Conservation (phyloP, 441 rosid genomes). For the Cnidoscolus chayamansa region DNA sequence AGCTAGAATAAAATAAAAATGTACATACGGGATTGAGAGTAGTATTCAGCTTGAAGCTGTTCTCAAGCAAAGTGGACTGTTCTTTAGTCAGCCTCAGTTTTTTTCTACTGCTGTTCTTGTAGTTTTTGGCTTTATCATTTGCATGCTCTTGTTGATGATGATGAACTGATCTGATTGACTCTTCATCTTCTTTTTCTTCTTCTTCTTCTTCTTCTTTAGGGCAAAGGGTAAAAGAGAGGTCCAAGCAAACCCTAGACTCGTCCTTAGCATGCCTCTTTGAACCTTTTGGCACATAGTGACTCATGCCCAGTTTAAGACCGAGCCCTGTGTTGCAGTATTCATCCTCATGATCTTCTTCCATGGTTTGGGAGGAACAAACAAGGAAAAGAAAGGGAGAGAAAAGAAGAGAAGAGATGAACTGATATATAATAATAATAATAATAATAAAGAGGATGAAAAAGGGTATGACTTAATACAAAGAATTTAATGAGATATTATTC, state of each 20-base stretch:
- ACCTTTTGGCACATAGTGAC: constrained; percentile 2
- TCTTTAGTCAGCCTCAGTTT: constrained; percentile 46
- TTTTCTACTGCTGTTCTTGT: constrained; percentile 28
- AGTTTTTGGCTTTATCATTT: background rate
- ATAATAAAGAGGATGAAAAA: background rate
- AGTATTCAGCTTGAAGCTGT: constrained; percentile 37
- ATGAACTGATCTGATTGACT: background rate
- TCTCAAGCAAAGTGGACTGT: constrained; percentile 41
- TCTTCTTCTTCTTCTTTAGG: constrained; percentile 17
- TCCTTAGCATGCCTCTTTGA: constrained; percentile 1
- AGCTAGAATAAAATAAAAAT: too few species aligned
- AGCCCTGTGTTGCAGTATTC: constrained; percentile 23
- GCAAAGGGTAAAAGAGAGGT: constrained; percentile 30
- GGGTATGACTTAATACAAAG: constrained; percentile 8
- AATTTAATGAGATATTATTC: constrained; percentile 5
- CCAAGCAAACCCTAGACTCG: constrained; percentile 21
- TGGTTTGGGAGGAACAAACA: background rate
- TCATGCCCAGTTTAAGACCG: constrained; percentile 25
- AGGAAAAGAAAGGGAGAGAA: background rate
- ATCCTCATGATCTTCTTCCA: constrained; percentile 9
- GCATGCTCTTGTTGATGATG: background rate
- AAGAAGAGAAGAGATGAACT: background rate
- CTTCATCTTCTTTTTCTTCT: constrained; percentile 10
- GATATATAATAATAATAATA: background rate
- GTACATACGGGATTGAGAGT: constrained; percentile 39